phyloP scores from a whole-genome alignment of 2,329 filamentous ascomycete genomes.

The Cercospora zeina region DNA sequence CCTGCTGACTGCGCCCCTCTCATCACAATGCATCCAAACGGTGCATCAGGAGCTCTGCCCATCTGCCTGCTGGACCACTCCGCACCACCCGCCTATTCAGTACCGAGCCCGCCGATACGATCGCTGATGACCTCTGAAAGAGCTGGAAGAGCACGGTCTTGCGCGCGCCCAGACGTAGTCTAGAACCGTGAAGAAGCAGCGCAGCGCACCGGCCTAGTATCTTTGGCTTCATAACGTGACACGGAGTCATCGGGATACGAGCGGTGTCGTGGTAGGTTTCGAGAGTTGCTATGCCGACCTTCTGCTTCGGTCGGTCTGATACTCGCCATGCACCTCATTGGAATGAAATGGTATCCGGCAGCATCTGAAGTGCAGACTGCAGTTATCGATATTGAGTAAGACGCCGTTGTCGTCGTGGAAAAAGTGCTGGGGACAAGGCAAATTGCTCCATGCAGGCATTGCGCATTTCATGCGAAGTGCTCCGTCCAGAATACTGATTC shows the following conservation, averaged over 20 bases:
- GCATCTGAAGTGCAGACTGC: not conserved
- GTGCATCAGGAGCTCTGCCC: not conserved
- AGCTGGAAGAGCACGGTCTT: not conserved
- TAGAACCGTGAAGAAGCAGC: not conserved
- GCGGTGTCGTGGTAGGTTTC: not conserved
- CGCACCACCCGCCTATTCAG: not conserved
- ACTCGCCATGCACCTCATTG: not conserved
- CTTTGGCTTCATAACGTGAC: not conserved
- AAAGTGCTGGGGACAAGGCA: not conserved
- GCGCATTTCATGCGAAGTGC: not conserved
- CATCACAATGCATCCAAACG: not conserved
- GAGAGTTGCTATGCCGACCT: not conserved
- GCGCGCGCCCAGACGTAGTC: not conserved
- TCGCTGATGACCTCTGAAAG: not conserved
- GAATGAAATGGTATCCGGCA: not conserved
- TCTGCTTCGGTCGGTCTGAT: not conserved
- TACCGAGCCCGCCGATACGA: not conserved
- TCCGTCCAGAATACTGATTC: slow-evolving; percentile 1
- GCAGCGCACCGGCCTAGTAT: not conserved
- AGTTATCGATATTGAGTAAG: no score
- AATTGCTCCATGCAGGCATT: not conserved
- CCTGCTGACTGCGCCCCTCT: not conserved
- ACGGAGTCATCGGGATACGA: not conserved
- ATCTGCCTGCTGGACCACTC: not conserved
- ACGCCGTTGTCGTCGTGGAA: no score